phyloP scores from a whole-genome alignment of 2,329 filamentous ascomycete genomes.

The Colletotrichum incanum region DNA sequence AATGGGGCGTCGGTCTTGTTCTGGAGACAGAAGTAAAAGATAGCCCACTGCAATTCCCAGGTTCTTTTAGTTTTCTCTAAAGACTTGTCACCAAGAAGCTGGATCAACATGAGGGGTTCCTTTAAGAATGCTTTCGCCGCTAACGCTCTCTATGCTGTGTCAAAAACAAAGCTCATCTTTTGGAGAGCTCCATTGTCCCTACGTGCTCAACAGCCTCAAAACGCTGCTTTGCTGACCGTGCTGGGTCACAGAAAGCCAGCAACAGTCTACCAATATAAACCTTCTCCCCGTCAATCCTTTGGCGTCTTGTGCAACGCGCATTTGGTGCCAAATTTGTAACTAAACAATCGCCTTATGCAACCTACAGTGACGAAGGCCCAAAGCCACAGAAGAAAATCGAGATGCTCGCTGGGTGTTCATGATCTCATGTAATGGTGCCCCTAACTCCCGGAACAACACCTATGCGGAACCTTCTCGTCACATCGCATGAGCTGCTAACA shows the following conservation, averaged over 20 bases:
- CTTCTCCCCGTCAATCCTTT: background rate
- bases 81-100: too few species aligned
- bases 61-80: background rate
- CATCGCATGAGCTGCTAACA: background rate
- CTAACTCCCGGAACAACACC: background rate
- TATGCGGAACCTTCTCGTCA: background rate
- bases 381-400: background rate
- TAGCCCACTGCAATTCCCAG: background rate
- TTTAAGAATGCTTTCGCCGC: too few species aligned
- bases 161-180: too few species aligned
- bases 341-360: background rate
- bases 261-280: too few species aligned
- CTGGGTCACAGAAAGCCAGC: background rate
- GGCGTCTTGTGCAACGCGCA: background rate
- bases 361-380: background rate
- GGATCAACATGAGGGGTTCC: too few species aligned
- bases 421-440: background rate
- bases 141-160: too few species aligned
- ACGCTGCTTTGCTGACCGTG: background rate
- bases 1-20: slow-evolving; percentile 18
- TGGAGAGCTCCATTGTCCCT: too few species aligned
- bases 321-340: background rate
- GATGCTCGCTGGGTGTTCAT: background rate
- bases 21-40: background rate
- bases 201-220: background rate